Base-by-base conservation (phyloP, 2,329 filamentous ascomycete species). In the Claviceps purpurea region DNA sequence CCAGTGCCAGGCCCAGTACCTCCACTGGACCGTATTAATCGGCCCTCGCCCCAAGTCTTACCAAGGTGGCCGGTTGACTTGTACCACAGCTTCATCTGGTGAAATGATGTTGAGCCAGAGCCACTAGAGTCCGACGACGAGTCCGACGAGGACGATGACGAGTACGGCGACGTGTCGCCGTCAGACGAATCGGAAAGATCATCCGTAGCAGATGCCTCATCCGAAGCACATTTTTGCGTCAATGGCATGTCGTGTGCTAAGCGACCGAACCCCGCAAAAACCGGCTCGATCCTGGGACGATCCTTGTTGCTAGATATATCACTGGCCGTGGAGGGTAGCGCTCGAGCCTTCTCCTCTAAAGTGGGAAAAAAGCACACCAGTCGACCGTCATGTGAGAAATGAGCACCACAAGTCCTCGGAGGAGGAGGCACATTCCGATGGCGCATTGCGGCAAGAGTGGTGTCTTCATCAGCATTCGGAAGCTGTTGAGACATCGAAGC, bases 301-400 rank as follows among this genome's bases (percentile, higher is more conserved):
- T 79, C 69, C 61, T 70, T 73, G 51, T 68, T 73, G 51, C 68
- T 73, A 50, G 68, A 65, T 16, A 72, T 59, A 49, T 77, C 70
- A 26, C 68, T 65, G 1, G 71, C 67, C 1, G 71, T 70, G 16
- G 74, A 73, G 46, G 79, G 70, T 5, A 77, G 50, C 2, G 70
- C 73, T 39, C 69, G 73, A 16, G 75, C 74, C 56, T 76, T 81
- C 61, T 80, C 76, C 59, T 85, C 81, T 57, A 82, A 84, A 1
- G 81, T 81, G 2, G 81, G 81, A 59, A 85, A 86, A 64, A 86
- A 86, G 60, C 81, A 84, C 5, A 82, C 73, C 1, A 86, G 68
- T 42, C 75, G 75, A 7, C 82, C 83, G 58, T 81, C 79, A 40
- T 76, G 75, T 8, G 79, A 78, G 57, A 83, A 84, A 5, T 76